Conservation (phyloP, 306 rosid species). For the Mimosa pudica region DNA sequence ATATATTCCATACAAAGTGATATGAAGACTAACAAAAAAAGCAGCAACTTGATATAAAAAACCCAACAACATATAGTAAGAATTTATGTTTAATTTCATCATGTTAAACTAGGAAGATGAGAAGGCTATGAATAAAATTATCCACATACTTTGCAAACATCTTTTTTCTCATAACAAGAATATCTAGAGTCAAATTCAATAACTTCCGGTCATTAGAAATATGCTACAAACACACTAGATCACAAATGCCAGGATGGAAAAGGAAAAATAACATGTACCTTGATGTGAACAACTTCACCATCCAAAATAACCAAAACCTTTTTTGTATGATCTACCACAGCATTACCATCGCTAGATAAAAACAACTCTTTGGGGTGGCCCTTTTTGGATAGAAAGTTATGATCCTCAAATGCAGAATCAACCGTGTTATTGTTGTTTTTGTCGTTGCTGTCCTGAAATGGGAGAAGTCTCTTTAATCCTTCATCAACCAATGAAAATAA, state of each 20-base stretch:
- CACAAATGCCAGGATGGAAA: constrained; percentile 16
- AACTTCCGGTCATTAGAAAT: constrained; percentile 19
- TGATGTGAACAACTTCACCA: constrained; percentile 94
- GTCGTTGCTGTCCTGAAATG: constrained; percentile 72
- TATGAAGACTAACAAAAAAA: constrained; percentile 13
- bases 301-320: constrained; percentile 95
- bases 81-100: constrained; percentile 26
- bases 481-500: constrained; percentile 31
- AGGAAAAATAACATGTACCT: constrained; percentile 53
- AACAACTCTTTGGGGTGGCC: constrained; percentile 84
- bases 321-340: constrained; percentile 92
- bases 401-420: constrained; percentile 83
- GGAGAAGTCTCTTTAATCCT: constrained; percentile 30
- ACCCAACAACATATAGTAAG: constrained; percentile 19
- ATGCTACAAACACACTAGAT: constrained; percentile 10
- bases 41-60: constrained; percentile 9
- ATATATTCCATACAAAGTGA: background rate
- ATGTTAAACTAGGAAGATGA: constrained; percentile 12
- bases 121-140: constrained; percentile 23
- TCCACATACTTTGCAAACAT: constrained; percentile 13
- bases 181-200: constrained; percentile 17
- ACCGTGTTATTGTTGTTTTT: constrained; percentile 57
- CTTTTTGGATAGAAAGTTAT: constrained; percentile 74
- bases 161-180: background rate
- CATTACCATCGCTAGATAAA: constrained; percentile 95